Conservation (phyloP, 345 rosid species). For the Microthlaspi erraticum region DNA sequence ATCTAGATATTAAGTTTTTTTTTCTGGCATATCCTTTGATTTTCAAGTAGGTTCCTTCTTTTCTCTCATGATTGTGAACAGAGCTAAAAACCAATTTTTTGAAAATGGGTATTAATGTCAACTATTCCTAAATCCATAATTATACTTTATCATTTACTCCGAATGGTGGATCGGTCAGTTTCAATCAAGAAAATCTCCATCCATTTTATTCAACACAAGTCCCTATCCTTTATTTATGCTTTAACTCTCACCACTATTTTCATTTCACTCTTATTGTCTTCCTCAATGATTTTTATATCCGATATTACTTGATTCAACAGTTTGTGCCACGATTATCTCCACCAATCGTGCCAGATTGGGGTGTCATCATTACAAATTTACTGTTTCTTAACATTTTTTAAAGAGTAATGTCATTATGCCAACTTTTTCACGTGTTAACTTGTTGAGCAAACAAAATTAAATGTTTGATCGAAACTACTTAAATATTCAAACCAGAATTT, state of each 20-base stretch:
- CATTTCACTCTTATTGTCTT: not conserved
- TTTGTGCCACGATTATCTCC: constrained; percentile 41
- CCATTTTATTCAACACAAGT: constrained; percentile 27
- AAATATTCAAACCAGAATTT: not conserved
- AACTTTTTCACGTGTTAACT: not conserved
- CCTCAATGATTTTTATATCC: constrained; percentile 6
- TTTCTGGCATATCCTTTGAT: not conserved
- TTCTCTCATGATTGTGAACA: constrained; percentile 12
- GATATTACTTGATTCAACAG: constrained; percentile 23
- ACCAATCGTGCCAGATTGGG: constrained; percentile 35
- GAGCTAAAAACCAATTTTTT: not conserved
- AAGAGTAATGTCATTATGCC: constrained; percentile 12
- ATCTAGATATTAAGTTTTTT: not conserved
- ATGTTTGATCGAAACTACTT: not conserved
- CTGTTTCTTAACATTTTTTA: constrained; percentile 1
- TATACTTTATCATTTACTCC: not conserved
- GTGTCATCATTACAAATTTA: constrained; percentile 23
- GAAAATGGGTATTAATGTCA: constrained; percentile 23
- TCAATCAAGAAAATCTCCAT: constrained; percentile 17
- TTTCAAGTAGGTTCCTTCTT: not conserved
- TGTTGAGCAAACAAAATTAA: not conserved
- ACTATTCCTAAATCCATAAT: not conserved
- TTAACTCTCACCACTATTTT: constrained; percentile 12
- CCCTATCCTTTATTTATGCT: constrained; percentile 16
- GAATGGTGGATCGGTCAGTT: not conserved